phyloP scores from a whole-genome alignment of 2,329 filamentous ascomycete genomes.

The Gyromitra esculenta region DNA sequence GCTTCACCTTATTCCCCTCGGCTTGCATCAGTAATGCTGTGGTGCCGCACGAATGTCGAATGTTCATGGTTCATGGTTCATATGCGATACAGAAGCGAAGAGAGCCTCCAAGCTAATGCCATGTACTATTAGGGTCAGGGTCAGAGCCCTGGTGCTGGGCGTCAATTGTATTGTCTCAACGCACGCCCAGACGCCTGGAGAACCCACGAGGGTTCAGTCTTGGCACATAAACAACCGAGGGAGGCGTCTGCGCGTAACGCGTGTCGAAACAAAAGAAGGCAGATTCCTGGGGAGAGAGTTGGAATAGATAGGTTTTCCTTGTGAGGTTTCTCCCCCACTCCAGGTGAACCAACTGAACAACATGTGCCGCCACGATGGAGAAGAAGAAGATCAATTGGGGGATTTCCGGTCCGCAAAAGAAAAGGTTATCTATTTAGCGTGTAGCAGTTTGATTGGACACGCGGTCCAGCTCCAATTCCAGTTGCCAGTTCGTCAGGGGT shows the following conservation, averaged over 20 bases:
- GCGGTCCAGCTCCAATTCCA: constrained; percentile 42
- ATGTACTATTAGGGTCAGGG: constrained; percentile 23
- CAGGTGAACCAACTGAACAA: constrained; percentile 20
- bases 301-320: background rate
- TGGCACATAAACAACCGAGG: constrained; percentile 22
- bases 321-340: background rate
- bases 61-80: constrained; percentile 38
- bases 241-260: constrained; percentile 23
- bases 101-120: constrained; percentile 35
- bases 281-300: background rate
- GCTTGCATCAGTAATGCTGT: constrained; percentile 10
- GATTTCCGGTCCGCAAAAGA: constrained; percentile 40
- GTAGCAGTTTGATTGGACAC: constrained; percentile 50
- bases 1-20: background rate
- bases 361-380: background rate
- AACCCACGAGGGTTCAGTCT: background rate
- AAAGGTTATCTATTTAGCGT: constrained; percentile 39
- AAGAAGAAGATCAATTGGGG: constrained; percentile 30
- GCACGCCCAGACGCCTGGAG: background rate
- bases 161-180: constrained; percentile 39
- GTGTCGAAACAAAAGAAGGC: constrained; percentile 34
- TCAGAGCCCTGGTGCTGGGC: background rate
- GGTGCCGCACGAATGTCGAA: constrained; percentile 9
- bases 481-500: constrained; percentile 43
- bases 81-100: constrained; percentile 22